phyloP scores from a whole-genome alignment of 345 rosid species.

The Isatis tinctoria region DNA sequence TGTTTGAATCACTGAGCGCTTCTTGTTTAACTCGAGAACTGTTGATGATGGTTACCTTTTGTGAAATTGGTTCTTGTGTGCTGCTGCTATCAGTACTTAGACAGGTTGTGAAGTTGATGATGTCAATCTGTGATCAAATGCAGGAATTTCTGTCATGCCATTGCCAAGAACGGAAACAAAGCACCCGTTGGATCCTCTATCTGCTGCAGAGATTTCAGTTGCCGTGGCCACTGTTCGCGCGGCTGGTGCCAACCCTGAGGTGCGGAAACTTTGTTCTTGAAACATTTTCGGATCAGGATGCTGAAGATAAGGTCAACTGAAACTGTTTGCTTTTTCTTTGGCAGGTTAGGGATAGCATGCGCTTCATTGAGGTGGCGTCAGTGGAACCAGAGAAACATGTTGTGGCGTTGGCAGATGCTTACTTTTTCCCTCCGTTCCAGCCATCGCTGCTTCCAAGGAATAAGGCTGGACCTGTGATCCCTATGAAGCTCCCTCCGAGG shows the following conservation, averaged over 20 bases:
- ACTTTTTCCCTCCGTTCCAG: slow-evolving; percentile 93
- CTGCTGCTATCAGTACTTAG: background rate
- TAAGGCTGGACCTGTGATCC: slow-evolving; percentile 79
- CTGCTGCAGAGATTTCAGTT: slow-evolving; percentile 84
- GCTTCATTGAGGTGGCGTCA: slow-evolving; percentile 83
- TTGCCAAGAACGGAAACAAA: slow-evolving; percentile 76
- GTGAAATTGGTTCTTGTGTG: background rate
- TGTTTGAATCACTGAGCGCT: background rate
- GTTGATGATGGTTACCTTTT: background rate
- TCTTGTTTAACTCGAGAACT: background rate
- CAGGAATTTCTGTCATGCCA: slow-evolving; percentile 59
- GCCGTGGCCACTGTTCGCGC: slow-evolving; percentile 93
- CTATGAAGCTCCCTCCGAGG: slow-evolving; percentile 85
- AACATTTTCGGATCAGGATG: background rate
- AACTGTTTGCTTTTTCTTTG: slow-evolving; percentile 19
- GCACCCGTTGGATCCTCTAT: slow-evolving; percentile 85
- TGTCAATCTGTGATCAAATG: background rate
- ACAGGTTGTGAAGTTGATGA: background rate
- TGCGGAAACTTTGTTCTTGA: slow-evolving; percentile 13
- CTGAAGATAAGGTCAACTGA: background rate
- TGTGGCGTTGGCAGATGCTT: slow-evolving; percentile 88
- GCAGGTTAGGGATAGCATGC: slow-evolving; percentile 91
- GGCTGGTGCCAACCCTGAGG: slow-evolving; percentile 96
- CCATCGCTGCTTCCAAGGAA: slow-evolving; percentile 81
- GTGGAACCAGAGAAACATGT: slow-evolving; percentile 77